Evolutionary conservation across 805 yeast genomes (phyloP).

Genomic region (Candida tallmaniae): DNA sequence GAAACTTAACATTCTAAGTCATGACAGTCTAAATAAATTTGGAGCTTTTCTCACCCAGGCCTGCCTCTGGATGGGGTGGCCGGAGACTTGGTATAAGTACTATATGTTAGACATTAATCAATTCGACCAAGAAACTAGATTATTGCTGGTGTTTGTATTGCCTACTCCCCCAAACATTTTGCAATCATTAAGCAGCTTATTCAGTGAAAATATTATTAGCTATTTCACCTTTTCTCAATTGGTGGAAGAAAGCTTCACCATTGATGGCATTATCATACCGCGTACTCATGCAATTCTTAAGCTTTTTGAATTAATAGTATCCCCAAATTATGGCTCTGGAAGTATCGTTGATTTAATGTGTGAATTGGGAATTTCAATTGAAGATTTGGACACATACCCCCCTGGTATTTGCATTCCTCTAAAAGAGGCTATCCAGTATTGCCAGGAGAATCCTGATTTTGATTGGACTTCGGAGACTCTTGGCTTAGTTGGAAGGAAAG

Average conservation of each 20-base stretch:
- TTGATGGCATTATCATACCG: slow-evolving; percentile 62
- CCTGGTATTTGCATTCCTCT: slow-evolving; percentile 66
- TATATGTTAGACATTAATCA: slow-evolving; percentile 37
- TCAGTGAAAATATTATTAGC: slow-evolving; percentile 41
- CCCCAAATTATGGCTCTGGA: slow-evolving; percentile 45
- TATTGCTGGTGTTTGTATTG: slow-evolving; percentile 44
- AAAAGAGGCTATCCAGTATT: slow-evolving; percentile 51
- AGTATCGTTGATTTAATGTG: slow-evolving; percentile 61
- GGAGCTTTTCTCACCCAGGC: slow-evolving; percentile 58
- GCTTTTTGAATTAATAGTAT: slow-evolving; percentile 58
- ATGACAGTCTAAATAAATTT: slow-evolving; percentile 33
- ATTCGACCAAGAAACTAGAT: slow-evolving; percentile 37
- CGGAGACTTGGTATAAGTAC: slow-evolving; percentile 55
- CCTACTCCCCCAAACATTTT: slow-evolving; percentile 58
- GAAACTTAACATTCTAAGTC: slow-evolving; percentile 48
- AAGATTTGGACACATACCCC: slow-evolving; percentile 66
- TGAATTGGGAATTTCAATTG: slow-evolving; percentile 47
- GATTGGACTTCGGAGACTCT: slow-evolving; percentile 46
- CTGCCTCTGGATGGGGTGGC: slow-evolving; percentile 71
- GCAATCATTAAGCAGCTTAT: slow-evolving; percentile 50
- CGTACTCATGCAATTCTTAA: slow-evolving; percentile 55
- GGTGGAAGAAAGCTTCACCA: slow-evolving; percentile 54
- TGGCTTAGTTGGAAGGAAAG: slow-evolving; percentile 64
- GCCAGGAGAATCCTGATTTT: slow-evolving; percentile 50
- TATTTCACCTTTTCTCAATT: slow-evolving; percentile 65